Evolutionary conservation across 441 rosid species (phyloP), one percentile per base, ranked within the genome.

Genomic region (Populus trichocarpa): DNA sequence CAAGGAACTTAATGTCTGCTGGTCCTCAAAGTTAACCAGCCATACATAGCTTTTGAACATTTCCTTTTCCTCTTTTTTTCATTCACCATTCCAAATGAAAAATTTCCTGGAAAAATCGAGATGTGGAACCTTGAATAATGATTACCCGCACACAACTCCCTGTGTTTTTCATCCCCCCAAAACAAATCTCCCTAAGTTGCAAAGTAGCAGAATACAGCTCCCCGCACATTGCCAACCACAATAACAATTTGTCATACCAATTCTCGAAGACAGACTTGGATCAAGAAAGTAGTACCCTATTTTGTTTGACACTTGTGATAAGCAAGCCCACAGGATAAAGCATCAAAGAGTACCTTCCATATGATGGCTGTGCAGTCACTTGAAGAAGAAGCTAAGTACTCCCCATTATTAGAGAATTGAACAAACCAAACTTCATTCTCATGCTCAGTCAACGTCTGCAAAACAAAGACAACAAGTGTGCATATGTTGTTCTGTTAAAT

Each of bases 391-490:
- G 98, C 97, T 79, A 95, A 82, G 86, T 88, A 91, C 79, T 91
- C 87, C 64, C 98, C 98, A 69, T 80, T 87, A 72, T 88, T 88
- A 28, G 98, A 95, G 81, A 95, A 95, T 76, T 92, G 96, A 42
- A 95, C 93, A 78, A 92, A 93, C 97, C 97, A 93, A 57, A 95
- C 99, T 86, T 93, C 96, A 85, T 95, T 88, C 75, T 87, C 87
- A 81, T 95, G 97, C 40, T 87, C 94, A 69, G 87, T 85, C 89
- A 95, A 86, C 81, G 91, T 86, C 98, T 95, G 90, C 84, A 88
- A 85, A 42, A 67, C 70, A 67, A 50, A 72, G 57, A 26, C 33
- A 74, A 71, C n/a, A 71, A 32, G 57, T 5, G 63, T 1, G 22
- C 33, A 26, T 38, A 36, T 36, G 42, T 36, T 36, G 42, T 36